Conservation (phyloP, 2,329 filamentous ascomycete genomes). For the Drechmeria coniospora region DNA sequence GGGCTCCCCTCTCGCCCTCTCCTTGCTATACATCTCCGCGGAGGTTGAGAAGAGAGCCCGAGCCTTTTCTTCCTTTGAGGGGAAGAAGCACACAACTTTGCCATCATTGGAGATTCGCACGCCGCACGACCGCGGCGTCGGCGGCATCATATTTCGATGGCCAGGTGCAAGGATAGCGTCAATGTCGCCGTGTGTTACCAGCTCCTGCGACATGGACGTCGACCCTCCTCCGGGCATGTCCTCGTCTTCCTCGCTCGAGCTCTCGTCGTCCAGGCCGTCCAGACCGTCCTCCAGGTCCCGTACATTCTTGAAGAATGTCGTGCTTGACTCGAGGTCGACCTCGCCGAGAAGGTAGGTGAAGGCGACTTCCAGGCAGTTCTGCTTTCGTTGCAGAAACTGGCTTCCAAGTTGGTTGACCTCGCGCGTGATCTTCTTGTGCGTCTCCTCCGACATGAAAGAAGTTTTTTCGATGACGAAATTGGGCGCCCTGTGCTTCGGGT, state of each 20-base stretch:
- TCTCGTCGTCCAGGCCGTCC: constrained; percentile 51
- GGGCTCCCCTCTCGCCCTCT: constrained; percentile 36
- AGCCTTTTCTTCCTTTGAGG: constrained; percentile 48
- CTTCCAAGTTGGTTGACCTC: constrained; percentile 42
- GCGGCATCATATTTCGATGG: constrained; percentile 37
- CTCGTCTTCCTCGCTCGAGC: constrained; percentile 68
- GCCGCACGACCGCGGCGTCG: constrained; percentile 42
- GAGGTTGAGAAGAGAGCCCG: constrained; percentile 32
- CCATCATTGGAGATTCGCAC: constrained; percentile 48
- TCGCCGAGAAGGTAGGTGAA: constrained; percentile 51
- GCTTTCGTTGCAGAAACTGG: constrained; percentile 38
- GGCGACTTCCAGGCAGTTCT: constrained; percentile 46
- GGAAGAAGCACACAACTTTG: constrained; percentile 51
- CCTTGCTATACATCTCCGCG: constrained; percentile 27
- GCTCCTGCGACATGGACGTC: constrained; percentile 46
- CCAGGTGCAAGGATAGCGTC: constrained; percentile 36
- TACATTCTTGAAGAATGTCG: constrained; percentile 46
- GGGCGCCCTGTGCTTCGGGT: constrained; percentile 41
- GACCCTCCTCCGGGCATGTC: constrained; percentile 36
- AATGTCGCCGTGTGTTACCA: constrained; percentile 36
- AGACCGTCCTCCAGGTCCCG: constrained; percentile 45
- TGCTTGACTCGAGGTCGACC: constrained; percentile 43
- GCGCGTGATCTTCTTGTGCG: constrained; percentile 32
- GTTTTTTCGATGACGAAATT: constrained; percentile 47
- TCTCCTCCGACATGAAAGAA: constrained; percentile 43